These are phyloP conservation scores for Cryptococcus hybrid DNA, from an alignment of 1,284 basidiomycete species.

Conservation along the genomic window DNA sequence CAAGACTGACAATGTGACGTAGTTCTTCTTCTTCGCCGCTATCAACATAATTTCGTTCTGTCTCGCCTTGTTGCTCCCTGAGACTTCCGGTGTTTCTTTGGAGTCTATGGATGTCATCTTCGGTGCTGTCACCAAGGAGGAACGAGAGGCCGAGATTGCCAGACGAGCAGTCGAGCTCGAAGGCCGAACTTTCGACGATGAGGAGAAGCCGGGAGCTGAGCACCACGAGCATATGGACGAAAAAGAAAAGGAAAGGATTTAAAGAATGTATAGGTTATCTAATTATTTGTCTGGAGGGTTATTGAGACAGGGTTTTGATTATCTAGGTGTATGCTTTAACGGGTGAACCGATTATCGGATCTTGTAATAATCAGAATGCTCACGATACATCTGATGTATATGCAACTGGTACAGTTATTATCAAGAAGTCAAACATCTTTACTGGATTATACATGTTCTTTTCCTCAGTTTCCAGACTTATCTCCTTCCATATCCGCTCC, in stretches of 20 bases:
- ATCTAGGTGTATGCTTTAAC: too few species aligned
- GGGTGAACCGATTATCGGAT: too few species aligned
- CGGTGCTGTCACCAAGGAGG: slow-evolving; percentile 61
- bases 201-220: slow-evolving; percentile 10
- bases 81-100: slow-evolving; percentile 63
- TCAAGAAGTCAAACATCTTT: too few species aligned
- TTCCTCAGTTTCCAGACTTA: too few species aligned
- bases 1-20: not conserved
- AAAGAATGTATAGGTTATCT: too few species aligned
- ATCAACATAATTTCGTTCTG: slow-evolving; percentile 41
- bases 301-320: too few species aligned
- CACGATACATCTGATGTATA: too few species aligned
- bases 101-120: slow-evolving; percentile 69
- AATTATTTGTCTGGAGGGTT: too few species aligned
- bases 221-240: not conserved
- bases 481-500: slow-evolving; percentile 9
- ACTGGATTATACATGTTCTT: too few species aligned
- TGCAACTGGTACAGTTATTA: too few species aligned
- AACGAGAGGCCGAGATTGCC: slow-evolving; percentile 59
- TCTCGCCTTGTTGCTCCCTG: slow-evolving; percentile 56
- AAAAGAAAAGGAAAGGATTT: too few species aligned
- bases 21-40: slow-evolving; percentile 48
- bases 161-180: slow-evolving; percentile 15
- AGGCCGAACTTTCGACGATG: slow-evolving; percentile 12
- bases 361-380: too few species aligned